A percentile compares a stretch with the other conserved stretches of the same genome.
phyloP scores from a whole-genome alignment of 108 stramenopile genomes.

The Discostella stelligeroides region DNA sequence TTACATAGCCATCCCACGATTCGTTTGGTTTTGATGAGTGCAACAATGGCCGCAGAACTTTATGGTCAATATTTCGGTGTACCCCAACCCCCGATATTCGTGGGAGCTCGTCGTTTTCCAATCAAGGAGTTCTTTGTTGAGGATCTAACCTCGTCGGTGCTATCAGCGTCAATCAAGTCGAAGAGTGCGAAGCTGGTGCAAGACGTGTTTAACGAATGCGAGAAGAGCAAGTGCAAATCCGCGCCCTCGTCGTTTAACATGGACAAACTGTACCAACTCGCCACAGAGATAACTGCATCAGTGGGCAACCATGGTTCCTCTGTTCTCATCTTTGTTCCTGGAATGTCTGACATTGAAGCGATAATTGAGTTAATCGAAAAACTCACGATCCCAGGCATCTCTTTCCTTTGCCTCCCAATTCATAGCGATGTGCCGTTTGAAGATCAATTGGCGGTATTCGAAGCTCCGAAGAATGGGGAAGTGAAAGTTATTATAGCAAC shows the following conservation, averaged over 20 bases:
- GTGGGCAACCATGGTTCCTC: slow-evolving; percentile 74
- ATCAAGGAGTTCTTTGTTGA: slow-evolving; percentile 84
- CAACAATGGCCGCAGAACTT: slow-evolving; percentile 83
- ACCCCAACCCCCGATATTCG: slow-evolving; percentile 67
- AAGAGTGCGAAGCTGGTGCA: slow-evolving; percentile 47
- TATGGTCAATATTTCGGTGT: slow-evolving; percentile 86
- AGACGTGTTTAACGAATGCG: slow-evolving; percentile 53
- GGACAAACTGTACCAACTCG: slow-evolving; percentile 54
- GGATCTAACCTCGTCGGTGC: slow-evolving; percentile 45
- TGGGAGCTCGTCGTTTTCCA: slow-evolving; percentile 77
- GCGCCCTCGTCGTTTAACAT: slow-evolving; percentile 52
- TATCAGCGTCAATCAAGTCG: slow-evolving; percentile 45
- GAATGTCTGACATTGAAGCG: slow-evolving; percentile 92
- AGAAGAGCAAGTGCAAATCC: slow-evolving; percentile 50
- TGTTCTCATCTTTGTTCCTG: slow-evolving; percentile 96
- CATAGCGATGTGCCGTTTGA: slow-evolving; percentile 92
- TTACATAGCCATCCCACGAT: slow-evolving; percentile 68
- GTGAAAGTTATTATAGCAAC: slow-evolving; percentile 95
- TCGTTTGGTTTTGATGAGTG: slow-evolving; percentile 91
- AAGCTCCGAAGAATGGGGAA: slow-evolving; percentile 59
- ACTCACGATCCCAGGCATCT: slow-evolving; percentile 47
- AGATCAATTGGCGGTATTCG: slow-evolving; percentile 91
- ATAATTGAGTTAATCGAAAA: slow-evolving; percentile 79
- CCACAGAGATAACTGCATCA: slow-evolving; percentile 49
- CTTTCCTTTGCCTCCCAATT: slow-evolving; percentile 81